A percentile compares a stretch with the other conserved stretches of the same genome.
These are phyloP conservation scores for Cordyceps sp. DNA, from an alignment of 2,329 filamentous ascomycete genomes.

Conservation along the genomic window DNA sequence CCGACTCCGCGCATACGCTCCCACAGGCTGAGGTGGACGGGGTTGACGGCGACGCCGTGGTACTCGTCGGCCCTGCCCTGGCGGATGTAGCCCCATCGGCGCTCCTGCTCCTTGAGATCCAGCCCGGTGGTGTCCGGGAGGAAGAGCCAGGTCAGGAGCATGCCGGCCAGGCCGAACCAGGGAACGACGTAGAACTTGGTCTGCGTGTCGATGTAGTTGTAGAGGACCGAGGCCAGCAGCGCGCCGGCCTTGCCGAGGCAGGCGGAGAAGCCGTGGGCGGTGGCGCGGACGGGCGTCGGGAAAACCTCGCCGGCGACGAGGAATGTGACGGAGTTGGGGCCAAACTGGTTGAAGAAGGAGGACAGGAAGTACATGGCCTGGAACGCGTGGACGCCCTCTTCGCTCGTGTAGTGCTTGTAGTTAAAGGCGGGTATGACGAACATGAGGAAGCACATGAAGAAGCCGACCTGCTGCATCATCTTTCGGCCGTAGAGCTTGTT, in stretches of 20 bases:
- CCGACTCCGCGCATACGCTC: conserved; percentile 64
- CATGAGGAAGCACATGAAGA: conserved; percentile 83
- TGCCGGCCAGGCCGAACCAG: conserved; percentile 84
- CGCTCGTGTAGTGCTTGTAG: conserved; percentile 64
- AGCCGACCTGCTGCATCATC: conserved; percentile 90
- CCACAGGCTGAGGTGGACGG: conserved; percentile 74
- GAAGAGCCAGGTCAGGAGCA: conserved; percentile 69
- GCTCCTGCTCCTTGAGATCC: conserved; percentile 93
- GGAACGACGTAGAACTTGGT: conserved; percentile 85
- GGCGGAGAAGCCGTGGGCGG: conserved; percentile 88
- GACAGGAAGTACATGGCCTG: conserved; percentile 97
- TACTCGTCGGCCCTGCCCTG: conserved; percentile 65
- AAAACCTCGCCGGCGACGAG: conserved; percentile 92
- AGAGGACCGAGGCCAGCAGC: conserved; percentile 70
- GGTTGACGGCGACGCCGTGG: conserved; percentile 85
- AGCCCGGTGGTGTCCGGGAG: conserved; percentile 95
- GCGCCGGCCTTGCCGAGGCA: conserved; percentile 81
- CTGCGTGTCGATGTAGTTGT: conserved; percentile 82
- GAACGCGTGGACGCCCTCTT: conserved; percentile 65
- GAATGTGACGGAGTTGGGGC: conserved; percentile 93
- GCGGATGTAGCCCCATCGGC: conserved; percentile 78
- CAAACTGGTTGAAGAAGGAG: conserved; percentile 98
- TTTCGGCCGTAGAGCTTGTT: conserved; percentile 95
- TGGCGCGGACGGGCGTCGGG: conserved; percentile 82
- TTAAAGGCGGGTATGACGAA: conserved; percentile 86